A percentile compares a stretch with the other conserved stretches of the same genome.
Evolutionary conservation across 805 yeast species (phyloP).

Genomic region (Candida gorgasii): DNA sequence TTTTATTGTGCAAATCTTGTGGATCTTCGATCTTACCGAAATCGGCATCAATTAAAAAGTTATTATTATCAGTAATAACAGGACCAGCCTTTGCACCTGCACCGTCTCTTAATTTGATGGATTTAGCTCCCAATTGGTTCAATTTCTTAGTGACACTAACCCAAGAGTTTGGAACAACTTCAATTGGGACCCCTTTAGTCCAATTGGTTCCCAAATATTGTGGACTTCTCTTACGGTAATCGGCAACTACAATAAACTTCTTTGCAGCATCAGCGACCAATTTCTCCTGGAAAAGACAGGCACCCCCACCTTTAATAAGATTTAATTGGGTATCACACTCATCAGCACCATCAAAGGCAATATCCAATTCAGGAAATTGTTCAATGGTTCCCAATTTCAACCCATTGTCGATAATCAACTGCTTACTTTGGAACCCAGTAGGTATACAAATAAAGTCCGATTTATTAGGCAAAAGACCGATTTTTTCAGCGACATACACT

Average conservation of each 20-base stretch:
- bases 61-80: constrained; percentile 92
- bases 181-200: constrained; percentile 93
- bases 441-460: constrained; percentile 76
- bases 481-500: constrained; percentile 92
- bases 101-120: constrained; percentile 75
- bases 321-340: constrained; percentile 80
- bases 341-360: constrained; percentile 98
- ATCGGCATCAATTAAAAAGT: constrained; percentile 89
- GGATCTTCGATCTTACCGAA: constrained; percentile 72
- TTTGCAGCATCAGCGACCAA: constrained; percentile 81
- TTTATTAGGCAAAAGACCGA: constrained; percentile 66
- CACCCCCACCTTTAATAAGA: constrained; percentile 98
- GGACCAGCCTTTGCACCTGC: constrained; percentile 96
- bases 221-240: constrained; percentile 78
- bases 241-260: constrained; percentile 86
- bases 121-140: constrained; percentile 59
- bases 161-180: constrained; percentile 87
- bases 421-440: constrained; percentile 94
- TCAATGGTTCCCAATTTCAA: constrained; percentile 78
- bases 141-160: constrained; percentile 72
- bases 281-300: constrained; percentile 95
- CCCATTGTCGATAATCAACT: constrained; percentile 79
- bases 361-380: constrained; percentile 77
- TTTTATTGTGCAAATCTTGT: constrained; percentile 54
- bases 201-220: constrained; percentile 71